Evolutionary conservation across 2,329 filamentous ascomycete genomes (phyloP).

Genomic region (Leptographium lundbergii): DNA sequence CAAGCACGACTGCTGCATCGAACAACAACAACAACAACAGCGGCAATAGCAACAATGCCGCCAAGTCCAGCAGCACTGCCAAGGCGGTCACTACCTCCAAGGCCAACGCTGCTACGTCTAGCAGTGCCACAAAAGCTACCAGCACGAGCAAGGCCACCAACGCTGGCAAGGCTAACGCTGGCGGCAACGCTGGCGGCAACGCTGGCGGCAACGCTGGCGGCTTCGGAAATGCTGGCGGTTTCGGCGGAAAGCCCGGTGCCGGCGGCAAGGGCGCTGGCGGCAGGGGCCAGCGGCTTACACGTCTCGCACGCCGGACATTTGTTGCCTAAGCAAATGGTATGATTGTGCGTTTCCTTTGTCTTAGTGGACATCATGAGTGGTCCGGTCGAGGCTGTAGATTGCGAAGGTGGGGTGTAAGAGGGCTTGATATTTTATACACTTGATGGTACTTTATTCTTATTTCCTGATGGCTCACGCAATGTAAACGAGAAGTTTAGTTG

Average conservation of each 20-base stretch:
- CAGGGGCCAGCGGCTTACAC: slow-evolving; percentile 10
- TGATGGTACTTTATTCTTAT: not conserved
- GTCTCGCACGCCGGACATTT: slow-evolving; percentile 12
- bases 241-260: no score
- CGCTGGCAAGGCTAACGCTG: slow-evolving; percentile 1
- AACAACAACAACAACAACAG: slow-evolving; percentile 3
- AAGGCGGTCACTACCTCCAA: not conserved
- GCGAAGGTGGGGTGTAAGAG: not conserved
- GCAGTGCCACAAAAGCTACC: not conserved
- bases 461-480: slow-evolving; percentile 1
- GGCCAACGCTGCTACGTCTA: not conserved
- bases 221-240: no score
- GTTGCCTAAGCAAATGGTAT: slow-evolving; percentile 8
- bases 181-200: no score
- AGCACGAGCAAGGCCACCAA: not conserved
- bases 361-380: not conserved
- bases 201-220: no score
- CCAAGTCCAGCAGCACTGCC: slow-evolving; percentile 5
- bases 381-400: not conserved
- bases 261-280: slow-evolving; percentile 5
- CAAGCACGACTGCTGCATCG: slow-evolving; percentile 5
- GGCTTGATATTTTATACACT: not conserved
- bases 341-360: not conserved
- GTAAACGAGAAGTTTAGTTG: not conserved
- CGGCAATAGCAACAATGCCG: slow-evolving; percentile 5